A percentile compares a stretch with the other conserved stretches of the same genome.
Evolutionary conservation across 176 grass and related monocot genomes (phyloP).

Genomic region (Pontederia crassipes): DNA sequence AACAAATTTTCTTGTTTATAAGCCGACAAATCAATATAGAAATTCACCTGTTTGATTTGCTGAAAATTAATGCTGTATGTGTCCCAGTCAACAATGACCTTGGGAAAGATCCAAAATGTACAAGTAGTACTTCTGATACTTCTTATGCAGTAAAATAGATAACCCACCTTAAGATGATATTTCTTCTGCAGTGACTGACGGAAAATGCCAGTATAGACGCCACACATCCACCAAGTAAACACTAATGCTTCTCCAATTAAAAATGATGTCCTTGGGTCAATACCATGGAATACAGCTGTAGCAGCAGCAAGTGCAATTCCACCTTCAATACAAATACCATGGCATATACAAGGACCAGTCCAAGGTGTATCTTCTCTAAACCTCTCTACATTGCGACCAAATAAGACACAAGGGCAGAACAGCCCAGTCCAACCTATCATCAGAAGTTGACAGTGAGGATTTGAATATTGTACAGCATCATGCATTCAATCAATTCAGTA

Average conservation of each 20-base stretch:
- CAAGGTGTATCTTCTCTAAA: conserved; percentile 69
- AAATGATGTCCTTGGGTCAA: conserved; percentile 72
- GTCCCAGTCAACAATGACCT: no score
- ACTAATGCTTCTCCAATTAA: conserved; percentile 80
- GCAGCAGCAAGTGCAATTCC: conserved; percentile 65
- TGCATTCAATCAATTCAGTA: not conserved
- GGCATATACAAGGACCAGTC: conserved; percentile 77
- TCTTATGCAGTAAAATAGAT: not conserved
- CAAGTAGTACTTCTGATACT: no score
- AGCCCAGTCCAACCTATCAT: conserved; percentile 70
- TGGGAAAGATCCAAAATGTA: no score
- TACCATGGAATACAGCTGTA: conserved; percentile 67
- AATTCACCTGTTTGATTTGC: no score
- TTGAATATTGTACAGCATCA: not conserved
- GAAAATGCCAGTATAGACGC: conserved; percentile 71
- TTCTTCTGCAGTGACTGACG: conserved; percentile 85
- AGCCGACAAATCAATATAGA: no score
- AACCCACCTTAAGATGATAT: conserved; percentile 80
- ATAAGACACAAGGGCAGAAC: conserved; percentile 83
- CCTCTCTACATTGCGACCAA: conserved; percentile 76
- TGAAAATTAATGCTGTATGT: no score
- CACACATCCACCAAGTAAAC: conserved; percentile 90
- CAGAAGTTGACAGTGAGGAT: not conserved
- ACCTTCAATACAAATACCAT: conserved; percentile 86
- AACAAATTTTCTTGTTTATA: no score